Conservation (phyloP, 2,329 filamentous ascomycete species). For the Fragosphaeria purpurea region DNA sequence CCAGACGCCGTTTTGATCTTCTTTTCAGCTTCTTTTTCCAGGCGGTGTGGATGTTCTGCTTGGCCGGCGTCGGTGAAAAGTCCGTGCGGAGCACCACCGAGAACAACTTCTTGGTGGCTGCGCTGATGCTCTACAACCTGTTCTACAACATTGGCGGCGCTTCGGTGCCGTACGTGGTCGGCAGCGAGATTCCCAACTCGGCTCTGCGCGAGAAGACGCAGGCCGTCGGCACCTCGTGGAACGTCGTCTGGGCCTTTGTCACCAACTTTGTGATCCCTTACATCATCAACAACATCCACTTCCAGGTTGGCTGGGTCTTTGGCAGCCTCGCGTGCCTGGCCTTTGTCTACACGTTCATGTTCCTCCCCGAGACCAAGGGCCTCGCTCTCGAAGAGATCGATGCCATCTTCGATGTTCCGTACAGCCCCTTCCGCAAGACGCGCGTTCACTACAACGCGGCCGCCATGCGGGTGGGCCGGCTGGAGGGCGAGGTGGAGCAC, state of each 20-base stretch:
- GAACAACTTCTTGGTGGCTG: constrained; percentile 10
- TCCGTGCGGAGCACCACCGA: constrained; percentile 1
- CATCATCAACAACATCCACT: constrained; percentile 13
- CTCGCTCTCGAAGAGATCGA: constrained; percentile 9
- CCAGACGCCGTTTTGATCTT: constrained; percentile 8
- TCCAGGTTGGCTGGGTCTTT: constrained; percentile 15
- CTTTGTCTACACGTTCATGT: constrained; percentile 13
- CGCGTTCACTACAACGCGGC: neutral
- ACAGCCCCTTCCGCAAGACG: constrained; percentile 6
- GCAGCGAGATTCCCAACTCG: constrained; percentile 14
- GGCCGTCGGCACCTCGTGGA: constrained; percentile 14
- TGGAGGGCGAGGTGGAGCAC: constrained; percentile 4
- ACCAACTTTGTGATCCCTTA: constrained; percentile 16
- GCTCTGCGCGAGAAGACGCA: constrained; percentile 17
- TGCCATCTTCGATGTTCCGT: constrained; percentile 7
- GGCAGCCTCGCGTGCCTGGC: constrained; percentile 12
- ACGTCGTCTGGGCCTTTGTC: constrained; percentile 16
- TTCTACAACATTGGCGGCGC: constrained; percentile 10
- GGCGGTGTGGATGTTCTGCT: constrained; percentile 9
- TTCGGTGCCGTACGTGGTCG: constrained; percentile 15
- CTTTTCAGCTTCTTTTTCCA: constrained; percentile 9
- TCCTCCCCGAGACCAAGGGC: constrained; percentile 12
- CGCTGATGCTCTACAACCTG: constrained; percentile 12
- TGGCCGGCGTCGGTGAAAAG: constrained; percentile 10
- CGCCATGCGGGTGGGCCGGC: constrained; percentile 3